phyloP scores from a whole-genome alignment of 2,329 filamentous ascomycete genomes.

The Penicillium sp. region DNA sequence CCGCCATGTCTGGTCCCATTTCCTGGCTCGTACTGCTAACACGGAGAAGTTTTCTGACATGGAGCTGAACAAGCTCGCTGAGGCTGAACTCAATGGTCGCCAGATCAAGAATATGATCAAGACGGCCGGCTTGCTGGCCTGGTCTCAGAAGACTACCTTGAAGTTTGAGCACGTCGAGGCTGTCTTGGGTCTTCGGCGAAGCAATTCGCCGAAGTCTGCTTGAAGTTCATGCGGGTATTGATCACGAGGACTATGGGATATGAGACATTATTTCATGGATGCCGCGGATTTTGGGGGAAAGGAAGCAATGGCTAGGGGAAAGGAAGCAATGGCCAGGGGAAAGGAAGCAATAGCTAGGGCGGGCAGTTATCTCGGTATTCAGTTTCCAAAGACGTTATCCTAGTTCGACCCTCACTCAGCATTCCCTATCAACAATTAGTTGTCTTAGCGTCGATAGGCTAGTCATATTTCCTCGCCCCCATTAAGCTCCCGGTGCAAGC shows the following conservation, averaged over 20 bases:
- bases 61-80: slow-evolving; percentile 26
- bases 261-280: no score
- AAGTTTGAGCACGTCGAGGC: slow-evolving; percentile 21
- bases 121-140: slow-evolving; percentile 43
- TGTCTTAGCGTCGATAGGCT: no score
- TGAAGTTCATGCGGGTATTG: background rate
- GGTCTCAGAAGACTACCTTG: slow-evolving; percentile 18
- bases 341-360: no score
- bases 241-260: background rate
- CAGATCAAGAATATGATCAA: slow-evolving; percentile 49
- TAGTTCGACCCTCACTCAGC: no score
- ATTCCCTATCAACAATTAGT: no score
- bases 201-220: background rate
- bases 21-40: slow-evolving; percentile 32
- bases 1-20: slow-evolving; percentile 47
- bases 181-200: slow-evolving; percentile 17
- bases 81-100: slow-evolving; percentile 30
- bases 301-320: no score
- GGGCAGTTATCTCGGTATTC: no score
- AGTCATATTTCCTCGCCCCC: no score
- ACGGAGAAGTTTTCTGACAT: slow-evolving; percentile 14
- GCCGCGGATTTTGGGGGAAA: no score
- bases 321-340: no score
- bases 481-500: no score
- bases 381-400: no score